Percentiles rank a stretch among this genome's conserved stretches.
These are phyloP conservation scores for Nymphaea thermarum DNA, from an alignment of 164 flowering plant genomes.

Conservation along the genomic window DNA sequence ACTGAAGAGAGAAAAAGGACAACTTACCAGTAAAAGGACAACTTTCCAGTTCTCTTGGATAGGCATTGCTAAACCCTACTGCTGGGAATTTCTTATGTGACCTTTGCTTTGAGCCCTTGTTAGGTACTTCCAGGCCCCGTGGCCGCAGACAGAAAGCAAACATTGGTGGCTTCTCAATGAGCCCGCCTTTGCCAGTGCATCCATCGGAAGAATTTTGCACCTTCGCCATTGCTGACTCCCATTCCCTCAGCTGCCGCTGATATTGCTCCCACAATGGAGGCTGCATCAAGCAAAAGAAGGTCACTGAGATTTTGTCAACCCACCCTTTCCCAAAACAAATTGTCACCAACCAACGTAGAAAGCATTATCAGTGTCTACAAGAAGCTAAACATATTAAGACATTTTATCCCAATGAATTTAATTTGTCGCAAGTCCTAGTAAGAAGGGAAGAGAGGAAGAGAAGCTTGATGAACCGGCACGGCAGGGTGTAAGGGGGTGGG, in stretches of 20 bases:
- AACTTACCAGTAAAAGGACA: conserved; percentile 36
- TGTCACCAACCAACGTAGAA: not conserved
- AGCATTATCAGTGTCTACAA: not conserved
- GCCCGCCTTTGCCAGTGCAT: conserved; percentile 23
- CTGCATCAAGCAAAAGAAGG: conserved; percentile 32
- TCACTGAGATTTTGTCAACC: not conserved
- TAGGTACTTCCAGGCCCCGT: conserved; percentile 83
- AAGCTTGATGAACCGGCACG: not conserved
- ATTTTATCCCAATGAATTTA: not conserved
- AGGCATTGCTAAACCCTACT: conserved; percentile 20
- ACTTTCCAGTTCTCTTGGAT: conserved; percentile 46
- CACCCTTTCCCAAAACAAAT: not conserved
- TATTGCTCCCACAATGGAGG: conserved; percentile 93
- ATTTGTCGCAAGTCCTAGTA: not conserved
- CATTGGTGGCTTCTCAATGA: conserved; percentile 72
- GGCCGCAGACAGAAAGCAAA: conserved; percentile 95
- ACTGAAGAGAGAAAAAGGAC: not conserved
- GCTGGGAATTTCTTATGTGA: conserved; percentile 56
- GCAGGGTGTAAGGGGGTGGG: no score
- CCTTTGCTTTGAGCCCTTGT: conserved; percentile 77
- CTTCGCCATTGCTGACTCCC: conserved; percentile 47
- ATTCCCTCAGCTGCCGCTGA: conserved; percentile 64
- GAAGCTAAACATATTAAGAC: no score
- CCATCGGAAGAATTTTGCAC: conserved; percentile 27
- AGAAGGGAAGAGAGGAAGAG: not conserved